These are phyloP conservation scores for Taphrina flavorubra DNA, from an alignment of 1,139 yeast genomes.

Conservation along the genomic window DNA sequence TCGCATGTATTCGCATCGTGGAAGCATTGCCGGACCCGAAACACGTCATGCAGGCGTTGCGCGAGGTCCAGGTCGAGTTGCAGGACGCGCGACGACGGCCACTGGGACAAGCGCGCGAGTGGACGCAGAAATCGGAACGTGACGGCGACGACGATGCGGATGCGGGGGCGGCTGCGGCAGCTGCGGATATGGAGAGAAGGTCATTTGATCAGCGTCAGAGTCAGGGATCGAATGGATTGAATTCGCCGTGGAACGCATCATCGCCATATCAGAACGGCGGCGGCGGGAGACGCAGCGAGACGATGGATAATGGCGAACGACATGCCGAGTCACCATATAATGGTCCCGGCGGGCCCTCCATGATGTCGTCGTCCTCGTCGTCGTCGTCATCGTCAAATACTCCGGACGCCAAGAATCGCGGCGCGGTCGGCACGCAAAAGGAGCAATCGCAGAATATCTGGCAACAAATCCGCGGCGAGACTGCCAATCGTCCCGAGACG, in stretches of 20 bases:
- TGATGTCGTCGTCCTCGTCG: no score
- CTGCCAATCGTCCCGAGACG: conserved; percentile 24
- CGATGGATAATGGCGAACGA: neutral
- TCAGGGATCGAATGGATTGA: neutral
- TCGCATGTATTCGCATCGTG: conserved; percentile 19
- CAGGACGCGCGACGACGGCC: conserved; percentile 35
- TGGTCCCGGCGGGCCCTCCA: conserved; percentile 21
- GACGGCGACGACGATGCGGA: conserved; percentile 1
- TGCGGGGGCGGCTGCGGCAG: neutral
- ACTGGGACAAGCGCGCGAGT: conserved; percentile 14
- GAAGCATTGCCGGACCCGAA: conserved; percentile 30
- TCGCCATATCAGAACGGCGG: neutral
- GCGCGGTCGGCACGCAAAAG: neutral
- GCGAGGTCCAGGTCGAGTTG: conserved; percentile 37
- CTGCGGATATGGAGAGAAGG: neutral
- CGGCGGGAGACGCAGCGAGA: neutral
- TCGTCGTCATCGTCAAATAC: no score
- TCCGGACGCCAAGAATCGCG: conserved; percentile 1
- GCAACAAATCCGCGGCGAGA: conserved; percentile 39
- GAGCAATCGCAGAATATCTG: conserved; percentile 21
- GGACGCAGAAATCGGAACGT: conserved; percentile 14
- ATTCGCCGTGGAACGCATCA: neutral
- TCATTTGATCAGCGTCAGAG: neutral
- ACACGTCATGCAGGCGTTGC: conserved; percentile 33
- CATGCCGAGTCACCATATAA: neutral